A percentile compares a stretch with the other conserved stretches of the same genome.
phyloP scores from a whole-genome alignment of 805 yeast genomes.

The Myxozyma vanderwaltii region DNA sequence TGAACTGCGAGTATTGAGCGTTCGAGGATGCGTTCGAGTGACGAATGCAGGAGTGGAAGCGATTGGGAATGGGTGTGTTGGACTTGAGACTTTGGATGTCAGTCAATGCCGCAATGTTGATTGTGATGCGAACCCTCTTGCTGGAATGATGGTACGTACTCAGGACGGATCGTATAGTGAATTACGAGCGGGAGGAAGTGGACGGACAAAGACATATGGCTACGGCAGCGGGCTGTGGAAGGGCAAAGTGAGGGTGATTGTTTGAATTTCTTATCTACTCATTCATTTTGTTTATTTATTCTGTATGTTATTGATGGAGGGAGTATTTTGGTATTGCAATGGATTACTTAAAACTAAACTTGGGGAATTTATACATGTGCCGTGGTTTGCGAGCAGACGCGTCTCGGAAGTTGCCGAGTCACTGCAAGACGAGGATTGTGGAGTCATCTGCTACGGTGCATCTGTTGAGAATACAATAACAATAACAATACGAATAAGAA shows the following conservation, averaged over 20 bases:
- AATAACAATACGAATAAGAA: too few relatives aligned
- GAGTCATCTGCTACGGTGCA: too few relatives aligned
- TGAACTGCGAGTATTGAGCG: slow-evolving; percentile 51
- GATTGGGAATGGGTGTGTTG: slow-evolving; percentile 57
- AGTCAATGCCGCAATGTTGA: slow-evolving; percentile 68
- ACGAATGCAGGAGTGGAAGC: slow-evolving; percentile 78
- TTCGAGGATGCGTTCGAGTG: slow-evolving; percentile 74
- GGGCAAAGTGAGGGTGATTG: slow-evolving; percentile 9
- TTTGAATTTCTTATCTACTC: neutral
- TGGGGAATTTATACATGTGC: too few relatives aligned
- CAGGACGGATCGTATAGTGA: neutral
- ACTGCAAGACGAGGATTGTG: too few relatives aligned
- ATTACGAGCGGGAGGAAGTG: slow-evolving; percentile 19
- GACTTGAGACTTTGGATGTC: slow-evolving; percentile 57
- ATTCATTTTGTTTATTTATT: neutral
- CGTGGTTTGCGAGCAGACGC: too few relatives aligned
- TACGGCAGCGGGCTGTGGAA: slow-evolving; percentile 18
- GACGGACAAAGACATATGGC: slow-evolving; percentile 18
- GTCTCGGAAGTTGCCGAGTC: too few relatives aligned
- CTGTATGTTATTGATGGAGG: neutral
- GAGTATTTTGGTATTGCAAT: too few relatives aligned
- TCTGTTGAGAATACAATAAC: too few relatives aligned
- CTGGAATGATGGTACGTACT: neutral
- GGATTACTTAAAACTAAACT: too few relatives aligned
- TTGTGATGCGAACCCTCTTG: slow-evolving; percentile 5